Conservation (phyloP, 2,329 filamentous ascomycete species). For the Mycosphaerella sp. region DNA sequence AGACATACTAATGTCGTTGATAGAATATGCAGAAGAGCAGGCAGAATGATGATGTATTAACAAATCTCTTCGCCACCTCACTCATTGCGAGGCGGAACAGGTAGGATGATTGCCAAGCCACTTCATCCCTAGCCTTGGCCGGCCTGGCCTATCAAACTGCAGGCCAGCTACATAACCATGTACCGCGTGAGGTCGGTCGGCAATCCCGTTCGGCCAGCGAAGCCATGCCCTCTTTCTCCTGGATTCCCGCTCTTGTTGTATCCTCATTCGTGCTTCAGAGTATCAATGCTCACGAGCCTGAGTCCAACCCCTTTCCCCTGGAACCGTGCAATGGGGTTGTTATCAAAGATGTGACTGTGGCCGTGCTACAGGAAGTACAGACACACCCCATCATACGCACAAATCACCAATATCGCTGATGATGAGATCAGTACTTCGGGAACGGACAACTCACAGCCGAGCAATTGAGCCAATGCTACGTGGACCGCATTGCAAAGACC, state of each 20-base stretch:
- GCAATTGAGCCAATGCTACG: slow-evolving; percentile 3
- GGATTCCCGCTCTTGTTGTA: background rate
- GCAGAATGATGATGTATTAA: no score
- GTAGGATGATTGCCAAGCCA: no score
- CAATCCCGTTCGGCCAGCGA: no score
- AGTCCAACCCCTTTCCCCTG: background rate
- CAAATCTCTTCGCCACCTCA: no score
- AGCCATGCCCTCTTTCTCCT: no score
- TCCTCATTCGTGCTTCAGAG: background rate
- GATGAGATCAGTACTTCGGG: background rate
- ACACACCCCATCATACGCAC: background rate
- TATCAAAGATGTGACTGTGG: background rate
- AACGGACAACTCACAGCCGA: slow-evolving; percentile 1
- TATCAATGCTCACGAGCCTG: background rate
- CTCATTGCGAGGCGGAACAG: no score
- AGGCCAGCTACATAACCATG: no score
- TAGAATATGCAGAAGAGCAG: no score
- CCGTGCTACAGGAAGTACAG: background rate
- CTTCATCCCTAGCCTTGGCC: no score
- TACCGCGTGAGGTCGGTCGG: no score
- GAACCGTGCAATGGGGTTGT: background rate
- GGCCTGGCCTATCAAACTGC: no score
- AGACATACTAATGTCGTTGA: no score
- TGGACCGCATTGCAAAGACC: slow-evolving; percentile 4
- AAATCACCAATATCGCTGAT: background rate